Evolutionary conservation across 176 grass and related monocot species (phyloP).

Genomic region (Cenchrus americanus): DNA sequence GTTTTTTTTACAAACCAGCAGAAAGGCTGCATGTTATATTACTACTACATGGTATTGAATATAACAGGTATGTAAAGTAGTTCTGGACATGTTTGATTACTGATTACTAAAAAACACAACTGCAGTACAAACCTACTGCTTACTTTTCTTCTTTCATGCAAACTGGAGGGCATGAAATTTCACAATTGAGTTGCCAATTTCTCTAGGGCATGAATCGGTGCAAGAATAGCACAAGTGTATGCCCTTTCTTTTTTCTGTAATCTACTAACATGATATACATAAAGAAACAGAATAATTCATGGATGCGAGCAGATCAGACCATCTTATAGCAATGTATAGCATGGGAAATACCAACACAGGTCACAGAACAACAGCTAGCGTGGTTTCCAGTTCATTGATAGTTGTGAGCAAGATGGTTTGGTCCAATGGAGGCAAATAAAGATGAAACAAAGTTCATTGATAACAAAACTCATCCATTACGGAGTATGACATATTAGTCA

Average conservation of each 20-base stretch:
- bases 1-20: no score
- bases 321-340: constrained; percentile 19
- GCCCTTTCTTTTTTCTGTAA: constrained; percentile 10
- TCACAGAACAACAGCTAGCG: background rate
- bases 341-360: constrained; percentile 12
- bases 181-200: background rate
- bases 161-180: background rate
- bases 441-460: no score
- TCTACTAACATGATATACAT: background rate
- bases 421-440: no score
- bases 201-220: background rate
- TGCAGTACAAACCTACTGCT: constrained; percentile 7
- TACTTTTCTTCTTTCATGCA: background rate
- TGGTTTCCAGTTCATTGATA: no score
- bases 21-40: no score
- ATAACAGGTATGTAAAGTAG: constrained; percentile 8
- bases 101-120: background rate
- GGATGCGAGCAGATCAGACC: constrained; percentile 23
- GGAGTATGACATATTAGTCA: no score
- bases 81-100: constrained; percentile 27
- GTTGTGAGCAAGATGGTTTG: no score
- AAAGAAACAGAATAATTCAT: background rate
- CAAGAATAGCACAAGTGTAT: background rate
- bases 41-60: background rate
- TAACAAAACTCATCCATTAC: no score